Evolutionary conservation across 148 eudicot genomes (phyloP), one percentile per base, ranked within the genome.

Genomic region (Linanthus parryae): DNA sequence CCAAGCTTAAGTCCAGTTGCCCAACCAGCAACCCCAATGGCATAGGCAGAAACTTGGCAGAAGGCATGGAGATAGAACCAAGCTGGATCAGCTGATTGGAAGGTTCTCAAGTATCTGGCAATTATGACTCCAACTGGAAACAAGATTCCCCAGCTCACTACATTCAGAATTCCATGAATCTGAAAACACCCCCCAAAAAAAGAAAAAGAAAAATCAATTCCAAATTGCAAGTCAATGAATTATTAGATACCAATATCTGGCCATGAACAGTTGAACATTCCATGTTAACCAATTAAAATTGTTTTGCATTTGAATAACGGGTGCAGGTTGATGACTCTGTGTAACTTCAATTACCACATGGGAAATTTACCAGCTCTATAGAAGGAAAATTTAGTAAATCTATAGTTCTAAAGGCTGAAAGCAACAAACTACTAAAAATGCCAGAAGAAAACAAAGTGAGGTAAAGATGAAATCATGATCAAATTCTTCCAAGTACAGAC

Each of bases 21-120:
- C 98, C 98, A 92, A 23, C 98, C 98, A 24, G 98, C 87, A 52
- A 92, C 90, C 12, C 98, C 98, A 4, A 92, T 68, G 36, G 74
- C 82, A 43, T 92, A 92, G 3, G 84, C 88, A 30, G 89, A 82
- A 16, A 73, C 31, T 48, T 92, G 98, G 63, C 96, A 92, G 5
- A 51, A 39, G 47, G 65, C 79, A 47, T 92, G 98, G 8, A 75
- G 74, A 61, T 92, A 92, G 66, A 92, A 92, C 98, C 98, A 92
- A 12, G 73, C 72, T 1, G 98, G 98, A 42, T 92, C 96, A 1
- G 94, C 98, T 2, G 85, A 76, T 39, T 65, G 72, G 48, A 87
- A 81, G 2, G 77, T 61, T 58, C 77, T 77, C 69, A 87, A 2
- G 63, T 87, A 87, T 63, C 98, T 73, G 2, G 98, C 83, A 5